Percentiles rank a stretch among this genome's conserved stretches.
phyloP scores from a whole-genome alignment of 257 asterid species.

The Voacanga thouarsii region DNA sequence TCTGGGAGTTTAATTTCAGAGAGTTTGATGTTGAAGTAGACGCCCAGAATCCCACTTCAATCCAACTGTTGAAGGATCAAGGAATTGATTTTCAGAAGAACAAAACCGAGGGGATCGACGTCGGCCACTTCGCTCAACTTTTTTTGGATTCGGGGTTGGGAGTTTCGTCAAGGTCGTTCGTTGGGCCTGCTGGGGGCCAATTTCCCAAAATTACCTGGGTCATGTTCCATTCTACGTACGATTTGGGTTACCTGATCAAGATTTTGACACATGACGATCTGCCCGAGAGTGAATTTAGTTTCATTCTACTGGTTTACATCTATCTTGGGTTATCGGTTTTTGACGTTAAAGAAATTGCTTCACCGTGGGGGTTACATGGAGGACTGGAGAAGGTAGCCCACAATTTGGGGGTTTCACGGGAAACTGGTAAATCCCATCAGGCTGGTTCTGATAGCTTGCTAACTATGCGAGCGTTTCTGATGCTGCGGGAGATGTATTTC shows the following conservation, averaged over 20 bases:
- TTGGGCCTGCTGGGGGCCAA: background rate
- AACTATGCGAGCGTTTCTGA: slow-evolving; percentile 7
- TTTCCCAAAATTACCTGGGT: slow-evolving; percentile 21
- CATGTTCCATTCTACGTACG: slow-evolving; percentile 31
- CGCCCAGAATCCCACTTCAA: slow-evolving; percentile 20
- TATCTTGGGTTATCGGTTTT: slow-evolving; percentile 20
- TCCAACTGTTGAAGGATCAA: slow-evolving; percentile 9
- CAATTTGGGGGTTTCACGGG: slow-evolving; percentile 14
- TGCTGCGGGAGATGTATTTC: background rate
- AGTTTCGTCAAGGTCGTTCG: background rate
- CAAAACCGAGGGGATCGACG: slow-evolving; percentile 10
- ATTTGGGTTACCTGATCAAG: slow-evolving; percentile 22
- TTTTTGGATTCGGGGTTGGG: background rate
- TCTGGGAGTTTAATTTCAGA: slow-evolving; percentile 38
- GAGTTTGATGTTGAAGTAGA: slow-evolving; percentile 28
- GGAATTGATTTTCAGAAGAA: slow-evolving; percentile 23
- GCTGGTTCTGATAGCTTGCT: slow-evolving; percentile 24
- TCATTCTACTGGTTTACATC: background rate
- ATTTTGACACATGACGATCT: background rate
- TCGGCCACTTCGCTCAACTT: background rate
- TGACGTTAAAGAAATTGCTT: slow-evolving; percentile 25
- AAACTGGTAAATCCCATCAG: slow-evolving; percentile 28
- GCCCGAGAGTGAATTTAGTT: slow-evolving; percentile 3
- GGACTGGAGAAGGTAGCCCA: slow-evolving; percentile 25
- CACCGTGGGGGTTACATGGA: slow-evolving; percentile 16